Percentiles rank a stretch among this genome's conserved stretches.
phyloP scores from a whole-genome alignment of 2,329 filamentous ascomycete species.

The Cercospora janseana region DNA sequence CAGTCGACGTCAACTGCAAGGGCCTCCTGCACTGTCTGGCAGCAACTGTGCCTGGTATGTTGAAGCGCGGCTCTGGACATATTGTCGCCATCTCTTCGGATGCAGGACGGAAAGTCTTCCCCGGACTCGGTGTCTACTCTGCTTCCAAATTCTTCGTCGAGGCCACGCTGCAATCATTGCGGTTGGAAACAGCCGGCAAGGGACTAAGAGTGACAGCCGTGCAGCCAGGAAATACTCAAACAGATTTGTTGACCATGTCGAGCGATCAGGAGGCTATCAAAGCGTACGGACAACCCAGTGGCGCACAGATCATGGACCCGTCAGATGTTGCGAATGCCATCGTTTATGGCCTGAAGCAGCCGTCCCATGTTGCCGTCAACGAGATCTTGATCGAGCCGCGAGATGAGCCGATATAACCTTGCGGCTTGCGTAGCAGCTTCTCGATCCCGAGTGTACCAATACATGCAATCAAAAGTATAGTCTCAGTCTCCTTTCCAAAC shows the following conservation, averaged over 20 bases:
- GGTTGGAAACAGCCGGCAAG: constrained; percentile 71
- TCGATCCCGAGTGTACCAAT: too few species aligned
- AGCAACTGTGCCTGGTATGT: constrained; percentile 68
- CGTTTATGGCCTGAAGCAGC: constrained; percentile 71
- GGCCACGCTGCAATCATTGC: constrained; percentile 70
- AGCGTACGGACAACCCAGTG: constrained; percentile 73
- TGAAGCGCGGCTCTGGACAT: constrained; percentile 66
- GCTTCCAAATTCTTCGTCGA: constrained; percentile 85
- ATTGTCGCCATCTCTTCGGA: constrained; percentile 81
- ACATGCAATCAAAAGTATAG: too few species aligned
- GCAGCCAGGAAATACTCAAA: constrained; percentile 74
- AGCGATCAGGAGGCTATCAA: constrained; percentile 74
- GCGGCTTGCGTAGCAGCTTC: too few species aligned
- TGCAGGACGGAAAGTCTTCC: constrained; percentile 77
- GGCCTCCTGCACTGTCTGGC: constrained; percentile 72
- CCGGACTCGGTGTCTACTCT: constrained; percentile 77
- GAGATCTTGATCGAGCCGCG: constrained; percentile 76
- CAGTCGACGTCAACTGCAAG: constrained; percentile 84
- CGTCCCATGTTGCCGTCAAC: constrained; percentile 73
- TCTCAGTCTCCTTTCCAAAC: too few species aligned
- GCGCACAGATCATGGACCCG: constrained; percentile 70
- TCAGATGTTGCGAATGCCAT: constrained; percentile 72
- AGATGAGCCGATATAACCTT: constrained; percentile 71
- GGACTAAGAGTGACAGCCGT: constrained; percentile 71
- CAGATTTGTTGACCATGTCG: constrained; percentile 70